Evolutionary conservation across 129 eudicot species (phyloP).

Genomic region (Pulicaria dysenterica): DNA sequence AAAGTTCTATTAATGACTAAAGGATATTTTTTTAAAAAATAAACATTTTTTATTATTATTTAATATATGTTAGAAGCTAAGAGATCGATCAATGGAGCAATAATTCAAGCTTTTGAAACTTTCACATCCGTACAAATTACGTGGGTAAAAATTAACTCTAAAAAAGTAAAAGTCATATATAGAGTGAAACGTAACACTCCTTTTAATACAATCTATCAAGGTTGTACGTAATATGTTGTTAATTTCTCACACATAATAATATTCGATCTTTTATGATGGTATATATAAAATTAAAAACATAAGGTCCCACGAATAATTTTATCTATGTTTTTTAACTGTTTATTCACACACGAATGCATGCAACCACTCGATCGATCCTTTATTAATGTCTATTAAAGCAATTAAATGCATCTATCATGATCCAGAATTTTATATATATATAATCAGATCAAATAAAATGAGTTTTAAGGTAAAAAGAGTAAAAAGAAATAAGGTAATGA

Average conservation of each 20-base stretch:
- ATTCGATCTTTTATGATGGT: neutral
- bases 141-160: neutral
- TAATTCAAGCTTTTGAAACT: slow-evolving; percentile 25
- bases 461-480: too few relatives aligned
- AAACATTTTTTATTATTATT: neutral
- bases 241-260: neutral
- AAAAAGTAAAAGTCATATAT: slow-evolving; percentile 2
- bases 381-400: neutral
- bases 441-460: too few relatives aligned
- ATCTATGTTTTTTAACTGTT: neutral
- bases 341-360: slow-evolving; percentile 30
- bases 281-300: slow-evolving; percentile 23
- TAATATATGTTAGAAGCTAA: too few relatives aligned
- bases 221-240: slow-evolving; percentile 19
- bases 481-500: too few relatives aligned
- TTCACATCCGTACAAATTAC: neutral
- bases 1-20: too few relatives aligned
- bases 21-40: too few relatives aligned
- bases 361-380: slow-evolving; percentile 14
- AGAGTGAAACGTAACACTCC: slow-evolving; percentile 22
- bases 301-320: slow-evolving; percentile 16
- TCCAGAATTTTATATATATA: too few relatives aligned
- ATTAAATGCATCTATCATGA: neutral
- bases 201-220: slow-evolving; percentile 29
- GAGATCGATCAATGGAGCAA: neutral